phyloP scores from a whole-genome alignment of 176 grass and related monocot species.

The Oryza brachyantha region DNA sequence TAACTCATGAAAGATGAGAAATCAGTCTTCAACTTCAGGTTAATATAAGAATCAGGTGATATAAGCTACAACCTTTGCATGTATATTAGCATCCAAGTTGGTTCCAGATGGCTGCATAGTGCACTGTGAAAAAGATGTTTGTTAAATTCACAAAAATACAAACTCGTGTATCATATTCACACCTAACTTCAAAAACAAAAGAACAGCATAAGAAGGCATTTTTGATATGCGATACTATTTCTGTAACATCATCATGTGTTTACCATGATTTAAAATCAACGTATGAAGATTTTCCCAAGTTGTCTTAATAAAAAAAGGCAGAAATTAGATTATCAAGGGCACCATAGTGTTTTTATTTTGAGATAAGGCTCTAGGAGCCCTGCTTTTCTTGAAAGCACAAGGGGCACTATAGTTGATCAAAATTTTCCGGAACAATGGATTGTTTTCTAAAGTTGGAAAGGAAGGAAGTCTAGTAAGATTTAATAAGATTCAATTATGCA shows the following conservation, averaged over 20 bases:
- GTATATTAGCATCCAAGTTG: background rate
- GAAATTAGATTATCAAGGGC: background rate
- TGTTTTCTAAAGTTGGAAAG: constrained; percentile 1
- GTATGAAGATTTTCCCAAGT: background rate
- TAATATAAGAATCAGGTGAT: background rate
- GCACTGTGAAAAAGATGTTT: too few species aligned
- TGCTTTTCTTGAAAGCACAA: too few species aligned
- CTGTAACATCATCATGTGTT: background rate
- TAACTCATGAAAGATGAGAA: background rate
- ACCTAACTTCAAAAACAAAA: background rate
- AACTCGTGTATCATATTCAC: background rate
- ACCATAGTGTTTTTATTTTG: too few species aligned
- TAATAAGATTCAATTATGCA: constrained; percentile 1
- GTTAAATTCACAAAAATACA: background rate
- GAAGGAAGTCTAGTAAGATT: background rate
- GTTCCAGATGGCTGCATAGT: background rate
- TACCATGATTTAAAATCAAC: too few species aligned
- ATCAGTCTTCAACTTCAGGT: background rate
- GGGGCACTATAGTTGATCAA: background rate
- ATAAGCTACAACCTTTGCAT: background rate
- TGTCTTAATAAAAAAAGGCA: background rate
- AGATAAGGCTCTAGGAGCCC: too few species aligned
- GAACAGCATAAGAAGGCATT: background rate
- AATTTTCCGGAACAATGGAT: background rate
- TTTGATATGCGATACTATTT: background rate